Evolutionary conservation across 352 stramenopile species (phyloP).

Genomic region (Halophytophthora polymorphica): DNA sequence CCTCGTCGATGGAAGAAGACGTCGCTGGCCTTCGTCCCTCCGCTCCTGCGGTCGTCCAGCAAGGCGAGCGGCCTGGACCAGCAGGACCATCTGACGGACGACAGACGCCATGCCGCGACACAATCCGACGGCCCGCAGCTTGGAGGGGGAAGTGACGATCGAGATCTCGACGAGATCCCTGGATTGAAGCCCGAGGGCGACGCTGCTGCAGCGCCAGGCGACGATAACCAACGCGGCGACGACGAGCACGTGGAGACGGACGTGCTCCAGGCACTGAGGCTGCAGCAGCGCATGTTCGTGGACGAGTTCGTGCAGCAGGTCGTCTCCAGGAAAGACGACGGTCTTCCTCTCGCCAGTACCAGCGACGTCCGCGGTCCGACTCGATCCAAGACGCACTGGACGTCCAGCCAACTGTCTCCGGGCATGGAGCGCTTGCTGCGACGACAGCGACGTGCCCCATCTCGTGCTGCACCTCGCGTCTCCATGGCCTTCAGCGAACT

Average conservation of each 20-base stretch:
- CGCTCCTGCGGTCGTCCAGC: not conserved
- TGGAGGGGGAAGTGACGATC: not conserved
- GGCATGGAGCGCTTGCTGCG: slow-evolving; percentile 24
- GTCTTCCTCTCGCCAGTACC: slow-evolving; percentile 5
- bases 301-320: slow-evolving; percentile 55
- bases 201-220: slow-evolving; percentile 8
- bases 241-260: slow-evolving; percentile 15
- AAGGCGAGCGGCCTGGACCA: not conserved
- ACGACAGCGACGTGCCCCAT: slow-evolving; percentile 19
- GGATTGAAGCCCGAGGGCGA: slow-evolving; percentile 10
- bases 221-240: slow-evolving; percentile 5
- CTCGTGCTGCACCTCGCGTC: not conserved
- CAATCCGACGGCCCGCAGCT: slow-evolving; percentile 7
- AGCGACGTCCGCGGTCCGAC: not conserved
- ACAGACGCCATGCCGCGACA: slow-evolving; percentile 8
- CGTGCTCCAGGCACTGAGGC: slow-evolving; percentile 30
- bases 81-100: not conserved
- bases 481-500: slow-evolving; percentile 5
- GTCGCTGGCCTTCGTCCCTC: slow-evolving; percentile 19
- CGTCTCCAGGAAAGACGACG: slow-evolving; percentile 24
- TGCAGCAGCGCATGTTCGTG: slow-evolving; percentile 55
- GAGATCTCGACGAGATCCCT: slow-evolving; percentile 1
- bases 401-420: slow-evolving; percentile 19
- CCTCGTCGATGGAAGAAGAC: slow-evolving; percentile 20
- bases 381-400: slow-evolving; percentile 15